These are phyloP conservation scores for Lophium mytilinum DNA, from an alignment of 495 filamentous ascomycete species.

Conservation along the genomic window DNA sequence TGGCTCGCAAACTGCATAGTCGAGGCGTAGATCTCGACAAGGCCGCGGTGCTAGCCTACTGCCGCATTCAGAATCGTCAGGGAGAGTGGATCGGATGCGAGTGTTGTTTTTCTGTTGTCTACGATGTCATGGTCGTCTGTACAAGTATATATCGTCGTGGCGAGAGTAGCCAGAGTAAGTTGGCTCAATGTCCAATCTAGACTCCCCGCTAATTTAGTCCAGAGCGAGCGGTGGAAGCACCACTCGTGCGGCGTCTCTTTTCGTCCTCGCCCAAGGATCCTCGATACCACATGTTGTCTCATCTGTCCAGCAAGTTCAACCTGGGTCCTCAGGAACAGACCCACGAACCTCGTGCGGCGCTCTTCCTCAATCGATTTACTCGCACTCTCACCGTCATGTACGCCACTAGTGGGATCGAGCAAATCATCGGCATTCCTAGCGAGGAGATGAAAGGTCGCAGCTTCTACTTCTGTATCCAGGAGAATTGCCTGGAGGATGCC, in stretches of 20 bases:
- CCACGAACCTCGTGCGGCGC: conserved; percentile 73
- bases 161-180: conserved; percentile 60
- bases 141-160: conserved; percentile 71
- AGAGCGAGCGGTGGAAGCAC: conserved; percentile 76
- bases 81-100: conserved; percentile 77
- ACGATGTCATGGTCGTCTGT: conserved; percentile 78
- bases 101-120: conserved; percentile 82
- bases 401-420: conserved; percentile 63
- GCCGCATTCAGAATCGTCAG: conserved; percentile 56
- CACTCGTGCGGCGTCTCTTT: conserved; percentile 69
- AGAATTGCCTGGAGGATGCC: conserved; percentile 66
- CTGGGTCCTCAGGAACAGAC: conserved; percentile 49
- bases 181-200: neutral
- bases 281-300: conserved; percentile 83
- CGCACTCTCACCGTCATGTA: conserved; percentile 80
- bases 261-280: conserved; percentile 76
- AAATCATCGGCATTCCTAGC: conserved; percentile 61
- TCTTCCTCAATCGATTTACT: conserved; percentile 84
- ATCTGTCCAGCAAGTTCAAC: conserved; percentile 74
- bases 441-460: conserved; percentile 60
- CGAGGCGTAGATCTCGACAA: conserved; percentile 73
- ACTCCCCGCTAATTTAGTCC: conserved; percentile 6
- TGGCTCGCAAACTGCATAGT: conserved; percentile 64
- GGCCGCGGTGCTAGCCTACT: conserved; percentile 77
- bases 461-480: conserved; percentile 75